Evolutionary conservation across 2,329 filamentous ascomycete species (phyloP), one percentile per base, ranked within the genome.

Genomic region (Fusarium bulbicola): DNA sequence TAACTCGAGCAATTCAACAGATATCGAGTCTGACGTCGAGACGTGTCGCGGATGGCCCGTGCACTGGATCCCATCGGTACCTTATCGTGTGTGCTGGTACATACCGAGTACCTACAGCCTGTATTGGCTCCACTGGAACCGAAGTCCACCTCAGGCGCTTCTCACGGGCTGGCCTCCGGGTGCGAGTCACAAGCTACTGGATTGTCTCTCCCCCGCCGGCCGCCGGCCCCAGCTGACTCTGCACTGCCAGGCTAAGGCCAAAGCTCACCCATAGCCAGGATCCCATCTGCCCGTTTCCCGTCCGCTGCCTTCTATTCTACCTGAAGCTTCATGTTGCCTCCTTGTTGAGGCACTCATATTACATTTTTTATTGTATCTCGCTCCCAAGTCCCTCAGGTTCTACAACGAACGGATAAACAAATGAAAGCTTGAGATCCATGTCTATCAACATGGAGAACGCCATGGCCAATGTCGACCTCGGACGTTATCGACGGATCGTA

Each of bases 401-500:
- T 43, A 24, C 34, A 42, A 16, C 18, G 14, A 36, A 40, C 50
- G 21, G 42, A 30, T 30, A 21, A 39, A 32, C 63, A 58, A 59
- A 76, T 74, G 75, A 56, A 46, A 60, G 45, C 53, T 43, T 77
- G 57, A 60, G 37, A 39, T 42, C 21, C n/a, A 57, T 45, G 37
- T 40, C 54, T 30, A 42, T 50, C 54, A 58, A 40, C 49, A 83
- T 82, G 80, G 80, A 83, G 72, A 79, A 78, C 34, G 77, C 80
- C 50, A 79, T 86, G 71, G 84, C 85, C 40, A 91, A 88, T 64
- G 89, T 93, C 63, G 93, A 97, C 78, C 85, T 97, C 68, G 90
- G 93, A 75, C 92, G 93, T 75, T 87, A 87, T 69, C 93, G 94
- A 82, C 92, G 93, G 72, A 91, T 98, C 76, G 92, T 98, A 68